Base-by-base conservation (phyloP, 805 yeast species). In the Citeromyces nyonsensis region DNA sequence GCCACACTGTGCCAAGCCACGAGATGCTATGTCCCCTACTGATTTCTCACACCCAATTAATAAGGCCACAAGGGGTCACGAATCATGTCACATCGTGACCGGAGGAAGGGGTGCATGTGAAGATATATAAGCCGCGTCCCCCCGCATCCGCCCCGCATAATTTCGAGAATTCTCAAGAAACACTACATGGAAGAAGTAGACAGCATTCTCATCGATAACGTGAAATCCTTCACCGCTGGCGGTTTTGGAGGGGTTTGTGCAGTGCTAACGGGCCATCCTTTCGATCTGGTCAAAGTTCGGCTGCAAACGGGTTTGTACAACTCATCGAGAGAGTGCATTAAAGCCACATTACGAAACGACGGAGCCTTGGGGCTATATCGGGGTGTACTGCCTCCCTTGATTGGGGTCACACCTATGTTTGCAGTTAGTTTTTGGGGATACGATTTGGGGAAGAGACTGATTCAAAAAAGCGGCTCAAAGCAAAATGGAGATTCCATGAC, bases 371-470 rank as follows among this genome's bases (percentile, higher is more conserved):
- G 97, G 1, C 72, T 88, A 41, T 88, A 88, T 56, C 64, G 94
- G 48, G 98, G 98, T 37, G 96, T 91, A 24, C 63, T 81, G 9
- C 95, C 97, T 10, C 98, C 98, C 3, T 58, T 88, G 33, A 50
- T 82, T n/a, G 98, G 98, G 15, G 96, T 88, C 14, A 91, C 97
- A 1, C 98, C 98, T 20, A 91, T 88, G 82, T 91, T 91, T 61
- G 97, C 97, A 2, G 91, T 91, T 15, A 80, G 94, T 2, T 88
- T 88, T 60, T 88, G 98, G 97, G 97, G 97, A 48, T 88, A 91
- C 54, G 96, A 85, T 48, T 63, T 83, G 33, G 97, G 97, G 39
- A 85, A 84, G 57, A 72, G 71, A 40, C 36, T 88, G 3, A 93
- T 86, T 3, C 44, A 68, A 1, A 41, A 53, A 3, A 54, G 46